Evolutionary conservation across 352 stramenopile genomes (phyloP), one percentile per base, ranked within the genome.

Genomic region (Globisporangium uncinulatum): DNA sequence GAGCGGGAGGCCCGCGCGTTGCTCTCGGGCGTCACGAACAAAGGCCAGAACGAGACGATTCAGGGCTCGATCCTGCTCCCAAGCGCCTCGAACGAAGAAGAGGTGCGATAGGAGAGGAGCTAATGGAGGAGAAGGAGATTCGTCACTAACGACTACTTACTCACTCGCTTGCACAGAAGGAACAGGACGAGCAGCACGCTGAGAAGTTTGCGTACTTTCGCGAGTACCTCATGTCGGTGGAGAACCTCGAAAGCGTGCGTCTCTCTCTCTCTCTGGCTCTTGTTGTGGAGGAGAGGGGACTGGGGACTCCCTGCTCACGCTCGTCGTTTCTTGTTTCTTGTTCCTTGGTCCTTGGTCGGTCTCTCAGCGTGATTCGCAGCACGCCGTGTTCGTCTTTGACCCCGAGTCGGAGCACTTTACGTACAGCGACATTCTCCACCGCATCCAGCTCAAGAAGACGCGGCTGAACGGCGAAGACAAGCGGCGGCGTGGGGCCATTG

Each of bases 201-300:
- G 82, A 94, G 54, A 94, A 91, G 66, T 94, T 92, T 54, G 79
- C 74, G 2, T 94, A 85, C 57, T 87, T 85, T 49, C 80, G 84
- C 59, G 84, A 94, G 53, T 94, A 94, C 56, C 72, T 87, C 52
- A 71, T 92, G 65, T 74, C 79, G 32, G 74, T 89, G 49, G 71
- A 89, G 31, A 69, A 67, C 21, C 74, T 92, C 24, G 79, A 89
- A 43, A 83, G 66, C 51, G 81, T 92, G 76, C 59, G 81, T 84
- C 42, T 29, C 9, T 19, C 42, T 29, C 9, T 19, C 24, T 29
- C 24, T 29, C 24, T 29, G 24, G 24, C 24, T 29, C 24, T 29
- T 29, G 24, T 4, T 29, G 4, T 29, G 24, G 24, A 29, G 24
- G 24, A 4, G 24, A 29, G 24, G 24, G 24, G 4, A 29, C 24